These are phyloP conservation scores for Metarhizium rileyi DNA, from an alignment of 2,329 filamentous ascomycete genomes.

Conservation along the genomic window DNA sequence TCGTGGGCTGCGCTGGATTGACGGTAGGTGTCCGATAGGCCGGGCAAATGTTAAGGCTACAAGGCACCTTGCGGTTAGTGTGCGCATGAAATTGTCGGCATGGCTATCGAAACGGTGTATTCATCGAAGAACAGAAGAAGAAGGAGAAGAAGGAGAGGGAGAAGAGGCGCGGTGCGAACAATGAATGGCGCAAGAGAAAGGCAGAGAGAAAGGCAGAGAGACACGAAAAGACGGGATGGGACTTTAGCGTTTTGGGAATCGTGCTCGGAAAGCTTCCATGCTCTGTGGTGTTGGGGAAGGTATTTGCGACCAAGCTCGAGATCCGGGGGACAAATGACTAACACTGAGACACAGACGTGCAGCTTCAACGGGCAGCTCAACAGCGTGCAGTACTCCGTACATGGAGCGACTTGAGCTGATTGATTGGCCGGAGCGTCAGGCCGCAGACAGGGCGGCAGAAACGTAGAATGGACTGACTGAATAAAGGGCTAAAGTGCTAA, in stretches of 20 bases:
- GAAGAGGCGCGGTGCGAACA: not conserved
- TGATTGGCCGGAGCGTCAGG: not conserved
- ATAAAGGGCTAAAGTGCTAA: not conserved
- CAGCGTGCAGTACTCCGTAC: not conserved
- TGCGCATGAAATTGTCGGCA: too few species aligned
- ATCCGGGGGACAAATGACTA: constrained; percentile 5
- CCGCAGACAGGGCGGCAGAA: not conserved
- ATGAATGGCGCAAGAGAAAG: not conserved
- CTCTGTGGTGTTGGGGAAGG: constrained; percentile 2
- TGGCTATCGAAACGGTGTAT: too few species aligned
- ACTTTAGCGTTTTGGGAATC: constrained; percentile 3
- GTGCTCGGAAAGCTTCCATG: not conserved
- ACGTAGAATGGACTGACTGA: too few species aligned
- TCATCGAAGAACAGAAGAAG: too few species aligned
- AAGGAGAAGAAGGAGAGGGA: too few species aligned
- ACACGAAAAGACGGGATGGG: not conserved
- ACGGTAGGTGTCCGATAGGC: constrained; percentile 24
- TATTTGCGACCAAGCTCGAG: not conserved
- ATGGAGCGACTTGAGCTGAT: not conserved
- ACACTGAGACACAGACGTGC: constrained; percentile 5
- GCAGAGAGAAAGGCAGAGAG: not conserved
- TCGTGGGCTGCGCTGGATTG: constrained; percentile 11
- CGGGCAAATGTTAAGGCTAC: constrained; percentile 14
- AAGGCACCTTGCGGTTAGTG: constrained; percentile 14
- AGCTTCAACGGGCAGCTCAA: not conserved